These are phyloP conservation scores for Aegilops speltoides DNA, from an alignment of 176 grass and related monocot genomes.

Conservation along the genomic window DNA sequence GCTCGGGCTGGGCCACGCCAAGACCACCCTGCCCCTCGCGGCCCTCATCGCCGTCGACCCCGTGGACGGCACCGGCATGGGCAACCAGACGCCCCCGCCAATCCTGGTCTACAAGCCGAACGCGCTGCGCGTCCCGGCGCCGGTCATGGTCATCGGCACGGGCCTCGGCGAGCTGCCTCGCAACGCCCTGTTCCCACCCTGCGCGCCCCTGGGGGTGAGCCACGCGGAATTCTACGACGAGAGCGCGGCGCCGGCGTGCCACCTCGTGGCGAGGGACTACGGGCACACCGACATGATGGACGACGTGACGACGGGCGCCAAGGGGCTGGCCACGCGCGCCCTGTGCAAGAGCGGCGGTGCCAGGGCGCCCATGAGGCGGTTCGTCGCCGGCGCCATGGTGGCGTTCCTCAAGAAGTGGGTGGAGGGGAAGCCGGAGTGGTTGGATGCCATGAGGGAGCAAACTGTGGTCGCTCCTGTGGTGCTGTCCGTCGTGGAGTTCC, in stretches of 20 bases:
- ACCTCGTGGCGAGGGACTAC: constrained; percentile 74
- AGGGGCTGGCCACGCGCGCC: constrained; percentile 52
- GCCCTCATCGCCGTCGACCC: constrained; percentile 75
- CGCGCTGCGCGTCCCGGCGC: constrained; percentile 36
- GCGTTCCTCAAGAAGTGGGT: constrained; percentile 66
- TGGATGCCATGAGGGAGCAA: constrained; percentile 46
- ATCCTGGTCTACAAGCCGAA: constrained; percentile 36
- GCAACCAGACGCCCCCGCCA: constrained; percentile 64
- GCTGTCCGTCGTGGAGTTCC: constrained; percentile 51
- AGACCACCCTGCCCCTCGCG: constrained; percentile 34
- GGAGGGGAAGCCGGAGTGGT: background rate
- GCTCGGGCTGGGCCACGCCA: constrained; percentile 47
- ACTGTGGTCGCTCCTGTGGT: constrained; percentile 46
- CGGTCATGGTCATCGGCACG: constrained; percentile 75
- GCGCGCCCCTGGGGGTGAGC: constrained; percentile 58
- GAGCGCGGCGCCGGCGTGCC: constrained; percentile 44
- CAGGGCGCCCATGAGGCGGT: constrained; percentile 71
- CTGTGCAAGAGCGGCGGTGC: constrained; percentile 55
- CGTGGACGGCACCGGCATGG: constrained; percentile 74
- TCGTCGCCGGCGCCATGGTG: constrained; percentile 70
- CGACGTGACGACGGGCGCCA: constrained; percentile 63
- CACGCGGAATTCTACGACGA: constrained; percentile 69
- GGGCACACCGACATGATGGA: constrained; percentile 90
- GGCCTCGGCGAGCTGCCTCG: constrained; percentile 58
- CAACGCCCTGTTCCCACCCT: constrained; percentile 53